Base-by-base conservation (phyloP, 2,329 filamentous ascomycete genomes). In the Claviceps humidiphila region DNA sequence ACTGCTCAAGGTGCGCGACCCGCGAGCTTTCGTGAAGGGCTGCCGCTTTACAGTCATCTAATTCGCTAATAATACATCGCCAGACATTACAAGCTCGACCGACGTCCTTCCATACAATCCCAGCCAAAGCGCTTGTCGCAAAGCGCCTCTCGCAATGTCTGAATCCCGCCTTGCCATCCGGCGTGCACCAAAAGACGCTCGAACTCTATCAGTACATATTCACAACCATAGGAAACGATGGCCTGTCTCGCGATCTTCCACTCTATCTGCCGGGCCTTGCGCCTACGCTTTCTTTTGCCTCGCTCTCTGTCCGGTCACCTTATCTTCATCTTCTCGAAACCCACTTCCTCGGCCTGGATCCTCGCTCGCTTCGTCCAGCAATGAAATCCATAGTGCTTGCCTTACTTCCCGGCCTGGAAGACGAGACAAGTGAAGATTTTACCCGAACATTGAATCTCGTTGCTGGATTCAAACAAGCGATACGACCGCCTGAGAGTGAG, bases 381-480 rank as follows among this genome's bases (percentile, higher is more conserved):
- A 77, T 97, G 69, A 96, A 95, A 67, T 86, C 90, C 7, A 80
- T 97, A 14, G 83, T 97, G 55, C 72, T 98, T 20, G 85, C 88
- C n/a, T 73, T 98, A 34, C 73, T 98, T 3, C 93, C 93, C 0
- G 93, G 90, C 0, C 70, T 98, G 2, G 93, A 98, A 66, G 93
- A 98, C 58, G 93, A 97, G 66, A 94, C 89, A 8, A 94, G 90
- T 58, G 93, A 98, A 64, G 94, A 98, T 64, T 98, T 97, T 66
- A 91, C 97, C 56, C 80, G 87, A 51, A 94, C 90, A 1, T 66
- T 95, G 52, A 80, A 78, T 53, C 80, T 95, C 9, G 66, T 97
- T 47, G 85, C 93, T 59, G 82, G 78, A 53, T 82, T 97, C 64
- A 89, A 90, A 61, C 69, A 76, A 54, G 77, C 80, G 47, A 78